phyloP scores from a whole-genome alignment of 2,329 filamentous ascomycete species.

The Fusarium buharicum region DNA sequence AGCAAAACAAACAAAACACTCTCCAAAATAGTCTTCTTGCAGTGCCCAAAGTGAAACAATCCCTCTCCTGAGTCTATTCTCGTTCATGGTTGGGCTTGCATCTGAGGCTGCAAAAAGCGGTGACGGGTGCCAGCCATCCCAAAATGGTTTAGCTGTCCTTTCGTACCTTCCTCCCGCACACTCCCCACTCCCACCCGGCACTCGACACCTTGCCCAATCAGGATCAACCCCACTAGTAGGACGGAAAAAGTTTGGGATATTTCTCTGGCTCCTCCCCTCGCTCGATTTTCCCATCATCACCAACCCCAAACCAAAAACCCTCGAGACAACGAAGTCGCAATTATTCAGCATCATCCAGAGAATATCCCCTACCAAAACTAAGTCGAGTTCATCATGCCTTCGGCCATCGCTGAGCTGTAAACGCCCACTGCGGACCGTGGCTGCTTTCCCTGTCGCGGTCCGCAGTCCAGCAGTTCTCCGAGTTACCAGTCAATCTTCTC shows the following conservation, averaged over 20 bases:
- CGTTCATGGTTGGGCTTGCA: slow-evolving; percentile 27
- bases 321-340: slow-evolving; percentile 74
- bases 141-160: slow-evolving; percentile 28
- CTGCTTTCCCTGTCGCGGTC: slow-evolving; percentile 61
- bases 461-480: slow-evolving; percentile 89
- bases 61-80: slow-evolving; percentile 18
- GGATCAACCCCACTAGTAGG: slow-evolving; percentile 38
- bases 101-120: slow-evolving; percentile 44
- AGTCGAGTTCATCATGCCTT: slow-evolving; percentile 76
- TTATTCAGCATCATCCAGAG: slow-evolving; percentile 47
- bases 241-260: slow-evolving; percentile 48
- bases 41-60: slow-evolving; percentile 38
- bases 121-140: slow-evolving; percentile 39
- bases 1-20: not conserved
- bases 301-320: slow-evolving; percentile 48
- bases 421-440: slow-evolving; percentile 79
- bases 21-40: slow-evolving; percentile 26
- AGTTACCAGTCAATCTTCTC: slow-evolving; percentile 67
- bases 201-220: slow-evolving; percentile 37
- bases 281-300: slow-evolving; percentile 47
- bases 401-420: slow-evolving; percentile 92
- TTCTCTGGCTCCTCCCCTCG: slow-evolving; percentile 42
- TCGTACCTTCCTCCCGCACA: slow-evolving; percentile 29
- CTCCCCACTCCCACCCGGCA: slow-evolving; percentile 27
- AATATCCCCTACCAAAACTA: slow-evolving; percentile 64